Evolutionary conservation across 1,284 basidiomycete species (phyloP).

Genomic region (Marasmius fiardii): DNA sequence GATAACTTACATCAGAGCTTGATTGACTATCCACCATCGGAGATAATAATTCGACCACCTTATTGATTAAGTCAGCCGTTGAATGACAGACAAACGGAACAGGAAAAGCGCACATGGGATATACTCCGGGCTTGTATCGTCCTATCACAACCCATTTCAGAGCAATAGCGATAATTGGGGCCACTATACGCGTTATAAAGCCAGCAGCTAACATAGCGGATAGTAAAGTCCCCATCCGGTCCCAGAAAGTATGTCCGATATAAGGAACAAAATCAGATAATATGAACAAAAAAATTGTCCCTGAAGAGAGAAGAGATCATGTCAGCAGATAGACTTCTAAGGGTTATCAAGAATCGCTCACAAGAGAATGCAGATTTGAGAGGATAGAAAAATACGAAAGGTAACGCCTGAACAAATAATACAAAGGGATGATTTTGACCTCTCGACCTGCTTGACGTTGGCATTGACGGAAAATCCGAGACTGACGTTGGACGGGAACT

Average conservation of each 20-base stretch:
- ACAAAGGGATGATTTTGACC: conserved; percentile 33
- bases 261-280: conserved; percentile 28
- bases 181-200: conserved; percentile 26
- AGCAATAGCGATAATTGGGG: conserved; percentile 33
- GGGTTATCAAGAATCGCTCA: conserved; percentile 17
- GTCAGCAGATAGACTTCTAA: neutral
- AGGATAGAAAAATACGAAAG: conserved; percentile 39
- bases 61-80: neutral
- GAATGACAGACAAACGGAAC: neutral
- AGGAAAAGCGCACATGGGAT: conserved; percentile 30
- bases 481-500: neutral
- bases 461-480: neutral
- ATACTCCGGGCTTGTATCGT: conserved; percentile 36
- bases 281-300: conserved; percentile 29
- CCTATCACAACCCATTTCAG: conserved; percentile 47
- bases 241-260: conserved; percentile 29
- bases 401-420: conserved; percentile 37
- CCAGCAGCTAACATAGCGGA: conserved; percentile 32
- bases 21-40: conserved; percentile 47
- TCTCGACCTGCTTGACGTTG: conserved; percentile 20
- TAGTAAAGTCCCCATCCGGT: conserved; percentile 30
- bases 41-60: conserved; percentile 40
- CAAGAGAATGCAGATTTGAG: conserved; percentile 39
- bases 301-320: conserved; percentile 12
- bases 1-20: conserved; percentile 30